Conservation (phyloP, 164 flowering plant genomes). For the Aristolochia californica region DNA sequence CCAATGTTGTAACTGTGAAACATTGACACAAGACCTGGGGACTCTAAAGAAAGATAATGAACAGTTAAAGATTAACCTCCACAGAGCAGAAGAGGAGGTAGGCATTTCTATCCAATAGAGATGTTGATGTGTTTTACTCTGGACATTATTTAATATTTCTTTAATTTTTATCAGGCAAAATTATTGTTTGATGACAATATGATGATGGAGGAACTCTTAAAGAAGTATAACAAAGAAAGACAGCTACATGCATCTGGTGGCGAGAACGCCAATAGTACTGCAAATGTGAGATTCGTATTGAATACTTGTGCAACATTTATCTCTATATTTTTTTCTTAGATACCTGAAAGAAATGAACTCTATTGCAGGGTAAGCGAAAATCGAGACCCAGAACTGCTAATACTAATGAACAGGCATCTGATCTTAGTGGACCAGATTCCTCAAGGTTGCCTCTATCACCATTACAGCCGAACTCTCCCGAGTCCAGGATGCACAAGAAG, state of each 20-base stretch:
- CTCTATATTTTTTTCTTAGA: too few species aligned
- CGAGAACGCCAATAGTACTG: slow-evolving; percentile 39
- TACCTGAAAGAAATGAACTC: background rate
- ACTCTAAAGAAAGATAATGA: too few species aligned
- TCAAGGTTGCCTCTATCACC: slow-evolving; percentile 64
- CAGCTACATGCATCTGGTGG: slow-evolving; percentile 38
- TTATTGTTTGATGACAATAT: slow-evolving; percentile 49
- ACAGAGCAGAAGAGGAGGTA: too few species aligned
- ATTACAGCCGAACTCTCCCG: slow-evolving; percentile 48
- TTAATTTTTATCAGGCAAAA: slow-evolving; percentile 34
- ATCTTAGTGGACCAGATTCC: slow-evolving; percentile 34
- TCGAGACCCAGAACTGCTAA: slow-evolving; percentile 40
- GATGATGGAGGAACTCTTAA: slow-evolving; percentile 46
- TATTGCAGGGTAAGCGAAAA: slow-evolving; percentile 56
- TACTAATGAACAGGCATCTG: slow-evolving; percentile 40
- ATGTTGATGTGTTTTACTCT: background rate
- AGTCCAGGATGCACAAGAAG: slow-evolving; percentile 38
- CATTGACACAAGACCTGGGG: too few species aligned
- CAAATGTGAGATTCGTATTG: slow-evolving; percentile 42
- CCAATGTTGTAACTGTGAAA: too few species aligned
- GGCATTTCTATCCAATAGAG: too few species aligned
- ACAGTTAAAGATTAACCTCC: too few species aligned
- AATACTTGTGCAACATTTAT: background rate
- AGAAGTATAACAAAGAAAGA: slow-evolving; percentile 30
- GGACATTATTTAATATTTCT: background rate